Base-by-base conservation (phyloP, 495 filamentous ascomycete genomes). In the Niebla homalea region DNA sequence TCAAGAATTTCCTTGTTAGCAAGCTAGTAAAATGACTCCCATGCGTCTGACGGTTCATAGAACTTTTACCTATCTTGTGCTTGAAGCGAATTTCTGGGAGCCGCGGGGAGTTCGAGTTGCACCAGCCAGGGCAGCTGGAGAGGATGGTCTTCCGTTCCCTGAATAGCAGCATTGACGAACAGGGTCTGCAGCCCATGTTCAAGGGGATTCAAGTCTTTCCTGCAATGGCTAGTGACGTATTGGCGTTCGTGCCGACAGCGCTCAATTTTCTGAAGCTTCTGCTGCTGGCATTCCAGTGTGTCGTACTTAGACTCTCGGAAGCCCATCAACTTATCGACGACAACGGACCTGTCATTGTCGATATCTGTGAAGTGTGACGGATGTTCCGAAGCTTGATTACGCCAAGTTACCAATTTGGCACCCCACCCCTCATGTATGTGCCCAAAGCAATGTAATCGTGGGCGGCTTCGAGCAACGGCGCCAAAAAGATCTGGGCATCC, bases 361-460 rank as follows among this genome's bases (percentile, higher is more conserved):
- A 76, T 78, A 61, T 66, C 64, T 11, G 59, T 68, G 23, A 68
- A 60, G 57, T 71, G 63, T 16, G 66, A 73, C 16, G 68, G 67
- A 39, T 29, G 61, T 7, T 62, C 46, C 23, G 52, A 62, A 20
- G 57, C 45, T 18, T 57, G 60, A 22, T 59, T 55, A 15, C 65
- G 58, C 79, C 81, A 85, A 1, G 60, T 64, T 2, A 85, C 71
- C 16, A 78, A 25, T 46, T 76, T 77, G 0, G 72, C 79, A 6
- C 81, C 83, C 79, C 79, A 84, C 0, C 67, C 73, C 58, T 82
- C 77, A 55, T 85, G 83, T 25, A 87, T 84, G 60, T 87, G 83
- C 4, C 83, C 82, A 52, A 85, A 87, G 57, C 79, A 85, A 60
- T 85, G 80, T 53, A 87, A 55, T 5, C 60, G 64, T 1, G 81